Evolutionary conservation across 2,329 filamentous ascomycete species (phyloP).

Genomic region (Plenodomus biglobosus): DNA sequence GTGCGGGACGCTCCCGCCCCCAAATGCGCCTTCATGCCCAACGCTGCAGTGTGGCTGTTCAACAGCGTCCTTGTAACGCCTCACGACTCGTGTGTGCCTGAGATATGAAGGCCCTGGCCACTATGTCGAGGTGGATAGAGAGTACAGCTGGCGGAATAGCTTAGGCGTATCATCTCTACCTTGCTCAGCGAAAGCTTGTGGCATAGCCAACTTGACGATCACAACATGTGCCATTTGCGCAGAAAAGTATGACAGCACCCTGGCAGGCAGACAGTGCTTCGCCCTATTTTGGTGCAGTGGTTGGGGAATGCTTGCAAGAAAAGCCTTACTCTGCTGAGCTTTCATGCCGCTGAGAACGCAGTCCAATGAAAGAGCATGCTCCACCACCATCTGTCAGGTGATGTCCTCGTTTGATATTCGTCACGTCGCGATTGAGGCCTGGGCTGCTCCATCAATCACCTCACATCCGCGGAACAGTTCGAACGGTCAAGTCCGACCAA

Average conservation of each 20-base stretch:
- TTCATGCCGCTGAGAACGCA: not conserved
- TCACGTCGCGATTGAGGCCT: constrained; percentile 17
- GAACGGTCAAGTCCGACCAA: constrained; percentile 18
- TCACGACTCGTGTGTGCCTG: constrained; percentile 7
- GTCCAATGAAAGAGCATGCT: constrained; percentile 23
- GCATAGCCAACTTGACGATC: constrained; percentile 2
- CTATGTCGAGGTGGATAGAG: constrained; percentile 5
- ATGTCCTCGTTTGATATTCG: constrained; percentile 7
- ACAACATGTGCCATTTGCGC: not conserved
- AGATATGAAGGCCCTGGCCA: constrained; percentile 3
- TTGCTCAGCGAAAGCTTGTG: too few relatives aligned
- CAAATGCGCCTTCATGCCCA: constrained; percentile 16
- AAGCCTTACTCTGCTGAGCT: too few relatives aligned
- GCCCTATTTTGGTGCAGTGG: constrained; percentile 24
- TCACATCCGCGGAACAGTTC: constrained; percentile 1
- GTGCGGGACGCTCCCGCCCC: constrained; percentile 35
- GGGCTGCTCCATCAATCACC: constrained; percentile 4
- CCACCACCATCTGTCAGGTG: constrained; percentile 19
- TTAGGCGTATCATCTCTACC: constrained; percentile 18
- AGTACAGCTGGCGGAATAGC: constrained; percentile 20
- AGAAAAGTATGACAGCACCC: constrained; percentile 6
- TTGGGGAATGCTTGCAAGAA: constrained; percentile 7
- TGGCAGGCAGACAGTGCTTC: constrained; percentile 19
- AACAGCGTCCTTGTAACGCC: not conserved
- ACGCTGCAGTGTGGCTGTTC: constrained; percentile 6